phyloP scores from a whole-genome alignment of 2,329 filamentous ascomycete genomes.

The Anthostomella pinea region DNA sequence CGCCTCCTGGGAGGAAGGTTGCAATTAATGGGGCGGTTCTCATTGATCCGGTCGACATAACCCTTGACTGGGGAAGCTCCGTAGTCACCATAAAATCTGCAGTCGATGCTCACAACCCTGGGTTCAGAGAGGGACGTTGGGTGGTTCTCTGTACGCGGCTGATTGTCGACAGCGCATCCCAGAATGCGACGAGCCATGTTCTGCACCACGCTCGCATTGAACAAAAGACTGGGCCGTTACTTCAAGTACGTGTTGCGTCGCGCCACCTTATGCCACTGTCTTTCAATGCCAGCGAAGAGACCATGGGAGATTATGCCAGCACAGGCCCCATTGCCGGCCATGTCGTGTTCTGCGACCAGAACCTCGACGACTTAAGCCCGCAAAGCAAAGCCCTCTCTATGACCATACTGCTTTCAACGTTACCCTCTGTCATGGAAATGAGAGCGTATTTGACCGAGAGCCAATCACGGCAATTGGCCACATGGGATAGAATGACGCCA shows the following conservation, averaged over 20 bases:
- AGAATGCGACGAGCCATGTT: conserved; percentile 1
- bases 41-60: conserved; percentile 18
- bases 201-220: conserved; percentile 26
- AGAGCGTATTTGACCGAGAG: conserved; percentile 42
- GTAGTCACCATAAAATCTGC: conserved; percentile 11
- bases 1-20: no score
- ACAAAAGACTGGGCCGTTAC: neutral
- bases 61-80: conserved; percentile 11
- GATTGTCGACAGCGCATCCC: no score
- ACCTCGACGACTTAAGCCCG: conserved; percentile 54
- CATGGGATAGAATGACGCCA: conserved; percentile 56
- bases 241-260: conserved; percentile 20
- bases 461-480: conserved; percentile 39
- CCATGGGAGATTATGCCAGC: conserved; percentile 3
- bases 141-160: conserved; percentile 20
- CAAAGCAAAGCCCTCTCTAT: conserved; percentile 49
- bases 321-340: conserved; percentile 3
- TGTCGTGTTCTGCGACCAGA: conserved; percentile 46
- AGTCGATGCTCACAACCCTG: neutral
- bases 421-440: conserved; percentile 63
- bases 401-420: conserved; percentile 49
- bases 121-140: conserved; percentile 22
- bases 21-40: conserved; percentile 14
- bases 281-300: neutral
- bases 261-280: conserved; percentile 13